phyloP scores from a whole-genome alignment of 2,329 filamentous ascomycete genomes.

The Clarireedia hainanense region DNA sequence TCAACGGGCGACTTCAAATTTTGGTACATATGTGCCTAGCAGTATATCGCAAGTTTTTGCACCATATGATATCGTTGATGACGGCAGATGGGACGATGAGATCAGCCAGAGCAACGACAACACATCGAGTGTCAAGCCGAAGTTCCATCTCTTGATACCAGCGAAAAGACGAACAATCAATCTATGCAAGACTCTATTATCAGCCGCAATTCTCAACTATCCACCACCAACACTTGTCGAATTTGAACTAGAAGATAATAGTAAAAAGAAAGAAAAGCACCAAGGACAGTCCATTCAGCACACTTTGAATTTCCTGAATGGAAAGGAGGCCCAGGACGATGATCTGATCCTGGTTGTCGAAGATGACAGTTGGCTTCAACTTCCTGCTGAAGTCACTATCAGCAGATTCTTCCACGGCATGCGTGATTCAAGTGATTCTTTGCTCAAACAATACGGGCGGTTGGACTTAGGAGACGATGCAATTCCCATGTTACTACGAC shows the following conservation, averaged over 20 bases:
- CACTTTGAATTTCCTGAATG: slow-evolving; percentile 37
- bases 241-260: slow-evolving; percentile 19
- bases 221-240: slow-evolving; percentile 48
- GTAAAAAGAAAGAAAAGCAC: neutral
- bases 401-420: slow-evolving; percentile 43
- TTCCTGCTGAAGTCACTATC: slow-evolving; percentile 49
- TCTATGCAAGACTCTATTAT: slow-evolving; percentile 50
- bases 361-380: slow-evolving; percentile 46
- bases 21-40: slow-evolving; percentile 12
- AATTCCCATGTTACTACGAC: too few species aligned
- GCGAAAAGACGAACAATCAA: slow-evolving; percentile 35
- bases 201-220: slow-evolving; percentile 50
- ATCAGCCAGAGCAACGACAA: slow-evolving; percentile 6
- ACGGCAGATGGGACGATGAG: slow-evolving; percentile 13
- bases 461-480: neutral
- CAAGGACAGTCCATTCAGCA: slow-evolving; percentile 11
- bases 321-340: slow-evolving; percentile 39
- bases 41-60: slow-evolving; percentile 11
- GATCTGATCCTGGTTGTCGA: slow-evolving; percentile 50
- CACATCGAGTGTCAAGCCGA: slow-evolving; percentile 16
- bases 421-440: slow-evolving; percentile 38
- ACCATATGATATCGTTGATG: slow-evolving; percentile 5
- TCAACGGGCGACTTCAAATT: slow-evolving; percentile 9
- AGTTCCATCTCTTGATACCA: slow-evolving; percentile 49
- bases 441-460: slow-evolving; percentile 27